Conservation (phyloP, 345 rosid species). For the Murraya koenigii region DNA sequence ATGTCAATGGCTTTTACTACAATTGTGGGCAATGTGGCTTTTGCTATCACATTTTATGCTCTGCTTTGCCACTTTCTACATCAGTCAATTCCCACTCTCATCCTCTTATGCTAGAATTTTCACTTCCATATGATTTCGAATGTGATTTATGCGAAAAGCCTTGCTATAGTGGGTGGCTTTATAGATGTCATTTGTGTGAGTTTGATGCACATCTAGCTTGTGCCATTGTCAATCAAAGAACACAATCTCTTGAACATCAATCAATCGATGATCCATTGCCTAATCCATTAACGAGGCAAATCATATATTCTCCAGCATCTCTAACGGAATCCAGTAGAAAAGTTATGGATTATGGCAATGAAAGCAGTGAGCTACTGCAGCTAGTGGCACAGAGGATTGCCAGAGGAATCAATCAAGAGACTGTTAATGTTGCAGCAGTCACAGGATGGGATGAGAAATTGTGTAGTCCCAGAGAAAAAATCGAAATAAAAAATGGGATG, state of each 20-base stretch:
- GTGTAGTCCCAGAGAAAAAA: constrained; percentile 15
- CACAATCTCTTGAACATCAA: background rate
- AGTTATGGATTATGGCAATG: constrained; percentile 12
- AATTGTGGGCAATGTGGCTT: constrained; percentile 27
- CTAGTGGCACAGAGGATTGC: constrained; percentile 21
- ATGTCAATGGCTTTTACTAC: constrained; percentile 43
- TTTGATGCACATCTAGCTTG: constrained; percentile 50
- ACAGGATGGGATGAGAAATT: constrained; percentile 29
- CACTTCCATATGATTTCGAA: constrained; percentile 40
- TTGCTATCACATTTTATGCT: constrained; percentile 46
- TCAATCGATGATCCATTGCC: background rate
- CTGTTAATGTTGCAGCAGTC: background rate
- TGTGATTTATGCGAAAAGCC: constrained; percentile 45
- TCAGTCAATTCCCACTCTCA: constrained; percentile 40
- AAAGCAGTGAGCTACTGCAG: constrained; percentile 33
- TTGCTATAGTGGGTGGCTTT: constrained; percentile 43
- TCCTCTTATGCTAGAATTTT: constrained; percentile 42
- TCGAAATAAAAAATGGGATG: background rate
- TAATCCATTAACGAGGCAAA: constrained; percentile 11
- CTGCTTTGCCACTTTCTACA: constrained; percentile 35
- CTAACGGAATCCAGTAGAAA: constrained; percentile 13
- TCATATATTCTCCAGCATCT: constrained; percentile 7
- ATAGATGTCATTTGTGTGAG: constrained; percentile 49
- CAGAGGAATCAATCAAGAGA: background rate
- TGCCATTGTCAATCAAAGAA: constrained; percentile 26